A percentile compares a stretch with the other conserved stretches of the same genome.
These are phyloP conservation scores for Eimeria maxima DNA, from an alignment of 169 alveolate genomes.

Conservation along the genomic window DNA sequence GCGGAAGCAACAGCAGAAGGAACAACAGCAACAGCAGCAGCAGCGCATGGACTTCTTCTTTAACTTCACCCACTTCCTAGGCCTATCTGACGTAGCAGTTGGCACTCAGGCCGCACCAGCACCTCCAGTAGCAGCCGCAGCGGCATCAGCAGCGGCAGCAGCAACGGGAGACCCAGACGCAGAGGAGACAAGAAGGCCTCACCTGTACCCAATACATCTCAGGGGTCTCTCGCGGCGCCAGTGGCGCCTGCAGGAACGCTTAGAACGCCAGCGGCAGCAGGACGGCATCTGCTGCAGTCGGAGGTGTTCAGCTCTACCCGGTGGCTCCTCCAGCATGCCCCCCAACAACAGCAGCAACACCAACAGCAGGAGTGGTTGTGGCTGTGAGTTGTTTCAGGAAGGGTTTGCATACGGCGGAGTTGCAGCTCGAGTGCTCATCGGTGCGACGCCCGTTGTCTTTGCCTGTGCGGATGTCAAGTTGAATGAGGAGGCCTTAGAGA, in stretches of 20 bases:
- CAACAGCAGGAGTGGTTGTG: not conserved
- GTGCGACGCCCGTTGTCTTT: constrained; percentile 65
- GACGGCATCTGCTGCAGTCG: constrained; percentile 50
- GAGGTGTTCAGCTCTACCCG: not conserved
- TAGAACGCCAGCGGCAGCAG: not conserved
- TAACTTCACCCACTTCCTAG: constrained; percentile 38
- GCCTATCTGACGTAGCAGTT: not conserved
- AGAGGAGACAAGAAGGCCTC: not conserved
- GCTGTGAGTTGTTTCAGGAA: constrained; percentile 34
- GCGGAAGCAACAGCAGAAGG: not conserved
- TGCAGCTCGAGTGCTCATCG: constrained; percentile 54
- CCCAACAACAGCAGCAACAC: not conserved
- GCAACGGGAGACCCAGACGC: too few species aligned
- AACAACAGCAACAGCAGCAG: constrained; percentile 37
- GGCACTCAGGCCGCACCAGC: not conserved
- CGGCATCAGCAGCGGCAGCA: not conserved
- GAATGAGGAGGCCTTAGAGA: constrained; percentile 7
- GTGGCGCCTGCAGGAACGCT: constrained; percentile 32
- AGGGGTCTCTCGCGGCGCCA: constrained; percentile 5
- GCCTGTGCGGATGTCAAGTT: constrained; percentile 60
- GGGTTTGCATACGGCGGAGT: constrained; percentile 61
- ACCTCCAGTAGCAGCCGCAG: constrained; percentile 2
- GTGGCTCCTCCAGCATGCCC: not conserved
- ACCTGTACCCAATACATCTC: not conserved
- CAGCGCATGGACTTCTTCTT: constrained; percentile 8